These are phyloP conservation scores for Parastagonospora nodorum DNA, from an alignment of 2,329 filamentous ascomycete species.

Conservation along the genomic window DNA sequence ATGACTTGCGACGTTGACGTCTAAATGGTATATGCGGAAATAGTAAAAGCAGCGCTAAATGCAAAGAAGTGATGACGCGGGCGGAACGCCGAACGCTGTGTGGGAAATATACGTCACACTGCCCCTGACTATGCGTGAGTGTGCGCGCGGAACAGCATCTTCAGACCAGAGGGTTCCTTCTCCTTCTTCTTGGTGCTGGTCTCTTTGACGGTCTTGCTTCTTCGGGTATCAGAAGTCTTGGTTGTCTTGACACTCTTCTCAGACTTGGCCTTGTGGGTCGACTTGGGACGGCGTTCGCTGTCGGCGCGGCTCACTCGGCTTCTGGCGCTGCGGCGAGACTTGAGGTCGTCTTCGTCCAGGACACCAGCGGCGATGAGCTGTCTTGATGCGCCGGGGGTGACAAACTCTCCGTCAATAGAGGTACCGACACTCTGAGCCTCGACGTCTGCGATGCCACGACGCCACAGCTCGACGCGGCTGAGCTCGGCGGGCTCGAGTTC, in stretches of 20 bases:
- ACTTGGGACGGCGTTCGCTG: constrained; percentile 28
- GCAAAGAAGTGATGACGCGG: constrained; percentile 8
- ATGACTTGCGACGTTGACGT: background rate
- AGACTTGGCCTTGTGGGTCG: constrained; percentile 33
- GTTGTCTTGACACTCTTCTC: constrained; percentile 32
- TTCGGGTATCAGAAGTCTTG: constrained; percentile 27
- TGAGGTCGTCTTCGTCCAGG: constrained; percentile 55
- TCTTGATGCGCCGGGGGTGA: constrained; percentile 61
- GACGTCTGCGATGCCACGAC: constrained; percentile 65
- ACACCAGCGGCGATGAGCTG: constrained; percentile 53
- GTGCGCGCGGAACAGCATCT: constrained; percentile 49
- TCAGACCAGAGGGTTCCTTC: constrained; percentile 51
- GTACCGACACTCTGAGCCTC: constrained; percentile 61
- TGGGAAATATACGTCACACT: constrained; percentile 4
- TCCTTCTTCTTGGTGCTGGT: constrained; percentile 39
- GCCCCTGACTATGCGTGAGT: constrained; percentile 21
- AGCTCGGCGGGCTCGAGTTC: constrained; percentile 63
- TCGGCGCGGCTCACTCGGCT: constrained; percentile 25
- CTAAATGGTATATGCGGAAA: constrained; percentile 14
- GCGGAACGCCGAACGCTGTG: constrained; percentile 19
- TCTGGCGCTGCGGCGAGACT: constrained; percentile 40
- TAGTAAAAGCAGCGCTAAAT: constrained; percentile 15
- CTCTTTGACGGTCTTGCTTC: constrained; percentile 33
- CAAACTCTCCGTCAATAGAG: constrained; percentile 69
- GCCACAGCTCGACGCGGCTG: constrained; percentile 66